Evolutionary conservation across 441 rosid species (phyloP).

Genomic region (Croton laevigatus): DNA sequence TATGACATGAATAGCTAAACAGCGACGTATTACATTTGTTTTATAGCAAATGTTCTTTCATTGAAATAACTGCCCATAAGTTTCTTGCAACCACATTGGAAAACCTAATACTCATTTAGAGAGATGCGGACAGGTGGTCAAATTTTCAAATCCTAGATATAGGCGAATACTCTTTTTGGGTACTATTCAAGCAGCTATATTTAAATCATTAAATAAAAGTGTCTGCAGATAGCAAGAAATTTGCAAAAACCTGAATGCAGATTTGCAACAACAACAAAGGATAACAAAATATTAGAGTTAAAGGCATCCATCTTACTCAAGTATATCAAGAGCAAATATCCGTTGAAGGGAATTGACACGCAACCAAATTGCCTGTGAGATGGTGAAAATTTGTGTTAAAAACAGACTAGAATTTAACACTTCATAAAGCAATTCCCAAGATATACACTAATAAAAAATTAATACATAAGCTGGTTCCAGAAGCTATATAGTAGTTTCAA

Average conservation of each 20-base stretch:
- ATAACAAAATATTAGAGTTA: conserved; percentile 5
- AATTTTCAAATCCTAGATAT: background rate
- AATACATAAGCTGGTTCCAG: conserved; percentile 17
- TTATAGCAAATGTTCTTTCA: background rate
- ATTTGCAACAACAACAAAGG: background rate
- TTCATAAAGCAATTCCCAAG: background rate
- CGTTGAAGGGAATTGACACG: conserved; percentile 76
- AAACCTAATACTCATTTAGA: background rate
- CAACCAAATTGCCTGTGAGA: conserved; percentile 81
- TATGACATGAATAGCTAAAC: too few species aligned
- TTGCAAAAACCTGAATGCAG: background rate
- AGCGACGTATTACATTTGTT: too few species aligned
- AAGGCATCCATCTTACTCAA: conserved; percentile 72
- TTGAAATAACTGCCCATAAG: background rate
- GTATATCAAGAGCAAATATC: conserved; percentile 86
- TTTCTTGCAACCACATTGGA: background rate
- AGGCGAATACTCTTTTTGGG: background rate
- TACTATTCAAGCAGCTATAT: background rate
- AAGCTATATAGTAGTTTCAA: conserved; percentile 35
- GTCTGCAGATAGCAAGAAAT: background rate
- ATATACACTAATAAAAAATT: conserved; percentile 9
- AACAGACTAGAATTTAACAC: conserved; percentile 8
- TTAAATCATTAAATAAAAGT: background rate
- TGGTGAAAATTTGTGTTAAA: conserved; percentile 20
- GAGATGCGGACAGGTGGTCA: background rate